These are phyloP conservation scores for Leptographium procerum DNA, from an alignment of 2,329 filamentous ascomycete species.

Conservation along the genomic window DNA sequence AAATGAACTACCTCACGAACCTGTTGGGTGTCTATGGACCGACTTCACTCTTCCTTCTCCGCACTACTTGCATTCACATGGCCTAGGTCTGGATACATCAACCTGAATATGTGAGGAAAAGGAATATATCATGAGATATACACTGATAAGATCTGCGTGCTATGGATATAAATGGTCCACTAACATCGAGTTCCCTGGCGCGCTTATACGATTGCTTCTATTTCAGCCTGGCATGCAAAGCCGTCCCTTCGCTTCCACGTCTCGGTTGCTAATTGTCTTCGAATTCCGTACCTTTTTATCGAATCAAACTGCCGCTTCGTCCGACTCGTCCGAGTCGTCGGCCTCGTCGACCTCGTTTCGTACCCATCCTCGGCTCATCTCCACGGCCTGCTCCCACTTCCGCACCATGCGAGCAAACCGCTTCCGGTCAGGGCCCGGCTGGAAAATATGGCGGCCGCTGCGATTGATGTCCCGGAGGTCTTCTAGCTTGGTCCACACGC, in stretches of 20 bases:
- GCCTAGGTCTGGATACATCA: too few relatives aligned
- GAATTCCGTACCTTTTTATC: too few relatives aligned
- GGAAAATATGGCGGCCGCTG: conserved; percentile 57
- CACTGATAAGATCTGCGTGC: too few relatives aligned
- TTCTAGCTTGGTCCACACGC: conserved; percentile 64
- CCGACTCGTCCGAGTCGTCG: not conserved
- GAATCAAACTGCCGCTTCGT: not conserved
- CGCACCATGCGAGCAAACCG: conserved; percentile 32
- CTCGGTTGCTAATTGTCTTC: too few relatives aligned
- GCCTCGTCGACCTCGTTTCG: conserved; percentile 15
- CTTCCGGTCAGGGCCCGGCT: conserved; percentile 44
- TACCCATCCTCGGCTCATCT: conserved; percentile 47
- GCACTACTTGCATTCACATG: too few relatives aligned
- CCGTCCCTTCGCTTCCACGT: not conserved
- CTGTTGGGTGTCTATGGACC: not conserved
- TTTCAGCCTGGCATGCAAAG: not conserved
- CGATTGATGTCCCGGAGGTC: conserved; percentile 65
- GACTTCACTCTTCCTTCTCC: not conserved
- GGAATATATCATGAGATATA: too few relatives aligned
- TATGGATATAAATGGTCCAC: too few relatives aligned
- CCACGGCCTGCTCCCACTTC: conserved; percentile 45
- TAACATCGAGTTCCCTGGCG: too few relatives aligned
- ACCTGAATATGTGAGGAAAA: too few relatives aligned
- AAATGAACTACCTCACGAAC: not conserved
- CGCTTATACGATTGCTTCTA: too few relatives aligned